Conservation (phyloP, 2,329 filamentous ascomycete genomes). For the Sporothrix humicola region DNA sequence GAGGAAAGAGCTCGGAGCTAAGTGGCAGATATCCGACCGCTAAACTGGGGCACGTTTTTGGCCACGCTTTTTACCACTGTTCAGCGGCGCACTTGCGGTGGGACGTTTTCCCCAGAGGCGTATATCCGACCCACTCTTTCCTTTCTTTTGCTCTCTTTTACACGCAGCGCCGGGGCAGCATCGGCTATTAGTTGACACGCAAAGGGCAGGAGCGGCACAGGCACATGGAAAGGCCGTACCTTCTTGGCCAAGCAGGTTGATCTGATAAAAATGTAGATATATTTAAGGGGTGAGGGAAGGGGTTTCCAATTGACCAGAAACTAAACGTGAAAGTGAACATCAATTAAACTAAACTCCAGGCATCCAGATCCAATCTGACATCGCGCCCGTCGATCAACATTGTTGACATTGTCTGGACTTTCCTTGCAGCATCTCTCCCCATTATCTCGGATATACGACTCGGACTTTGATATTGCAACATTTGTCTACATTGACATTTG, state of each 20-base stretch:
- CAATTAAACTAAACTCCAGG: neutral
- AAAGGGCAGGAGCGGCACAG: neutral
- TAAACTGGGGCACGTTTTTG: constrained; percentile 10
- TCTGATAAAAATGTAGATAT: neutral
- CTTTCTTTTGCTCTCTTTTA: neutral
- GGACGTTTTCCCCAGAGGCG: constrained; percentile 29
- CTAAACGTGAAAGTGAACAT: no score
- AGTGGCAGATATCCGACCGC: constrained; percentile 19
- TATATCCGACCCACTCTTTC: constrained; percentile 21
- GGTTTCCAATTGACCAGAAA: neutral
- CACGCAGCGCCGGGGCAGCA: neutral
- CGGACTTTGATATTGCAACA: neutral
- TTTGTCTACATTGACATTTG: neutral
- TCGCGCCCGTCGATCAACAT: no score
- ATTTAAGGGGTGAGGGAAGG: neutral
- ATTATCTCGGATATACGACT: constrained; percentile 24
- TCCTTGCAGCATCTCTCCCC: no score
- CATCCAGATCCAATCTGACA: neutral
- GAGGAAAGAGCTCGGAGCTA: constrained; percentile 28
- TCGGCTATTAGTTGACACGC: constrained; percentile 24
- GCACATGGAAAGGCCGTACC: neutral
- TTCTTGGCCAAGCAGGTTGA: neutral
- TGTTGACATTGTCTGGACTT: no score
- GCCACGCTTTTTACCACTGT: neutral
- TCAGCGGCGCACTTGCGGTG: constrained; percentile 2